Percentiles rank a stretch among this genome's conserved stretches.
These are phyloP conservation scores for Penicillium manginii DNA, from an alignment of 495 filamentous ascomycete genomes.

Conservation along the genomic window DNA sequence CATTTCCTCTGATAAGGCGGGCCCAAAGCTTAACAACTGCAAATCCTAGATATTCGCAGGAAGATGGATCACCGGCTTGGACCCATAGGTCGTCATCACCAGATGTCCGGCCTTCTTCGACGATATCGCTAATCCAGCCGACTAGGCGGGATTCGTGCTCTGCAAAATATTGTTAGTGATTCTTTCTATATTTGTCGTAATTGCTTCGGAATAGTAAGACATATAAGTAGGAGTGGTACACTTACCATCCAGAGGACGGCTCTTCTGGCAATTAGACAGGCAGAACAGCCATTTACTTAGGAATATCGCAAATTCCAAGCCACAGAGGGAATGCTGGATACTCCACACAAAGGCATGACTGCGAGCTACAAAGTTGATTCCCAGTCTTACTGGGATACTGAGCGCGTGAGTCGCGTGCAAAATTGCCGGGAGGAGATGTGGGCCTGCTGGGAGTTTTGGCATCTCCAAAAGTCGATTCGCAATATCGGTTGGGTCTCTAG, in stretches of 20 bases:
- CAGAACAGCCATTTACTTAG: slow-evolving; percentile 42
- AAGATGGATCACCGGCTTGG: not conserved
- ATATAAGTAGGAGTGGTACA: not conserved
- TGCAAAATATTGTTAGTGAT: not conserved
- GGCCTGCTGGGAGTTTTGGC: slow-evolving; percentile 23
- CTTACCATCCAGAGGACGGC: slow-evolving; percentile 20
- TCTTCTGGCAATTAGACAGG: slow-evolving; percentile 9
- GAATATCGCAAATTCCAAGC: slow-evolving; percentile 40
- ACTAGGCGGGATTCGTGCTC: slow-evolving; percentile 23
- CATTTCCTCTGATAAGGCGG: slow-evolving; percentile 23
- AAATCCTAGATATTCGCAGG: slow-evolving; percentile 15
- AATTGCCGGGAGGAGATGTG: slow-evolving; percentile 32
- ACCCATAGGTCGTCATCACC: slow-evolving; percentile 18
- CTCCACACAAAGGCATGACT: slow-evolving; percentile 39
- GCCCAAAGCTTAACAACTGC: slow-evolving; percentile 27
- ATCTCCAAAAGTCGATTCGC: slow-evolving; percentile 17
- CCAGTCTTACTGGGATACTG: slow-evolving; percentile 38
- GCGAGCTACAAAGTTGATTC: slow-evolving; percentile 35
- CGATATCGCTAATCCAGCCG: slow-evolving; percentile 26
- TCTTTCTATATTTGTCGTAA: too few species aligned
- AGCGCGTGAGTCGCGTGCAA: slow-evolving; percentile 40
- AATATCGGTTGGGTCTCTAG: slow-evolving; percentile 24
- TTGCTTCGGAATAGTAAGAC: too few species aligned
- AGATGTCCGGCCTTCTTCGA: slow-evolving; percentile 27
- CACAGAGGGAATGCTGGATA: slow-evolving; percentile 40